Evolutionary conservation across 2,329 filamentous ascomycete genomes (phyloP).

Genomic region (Aspergillus sp.): DNA sequence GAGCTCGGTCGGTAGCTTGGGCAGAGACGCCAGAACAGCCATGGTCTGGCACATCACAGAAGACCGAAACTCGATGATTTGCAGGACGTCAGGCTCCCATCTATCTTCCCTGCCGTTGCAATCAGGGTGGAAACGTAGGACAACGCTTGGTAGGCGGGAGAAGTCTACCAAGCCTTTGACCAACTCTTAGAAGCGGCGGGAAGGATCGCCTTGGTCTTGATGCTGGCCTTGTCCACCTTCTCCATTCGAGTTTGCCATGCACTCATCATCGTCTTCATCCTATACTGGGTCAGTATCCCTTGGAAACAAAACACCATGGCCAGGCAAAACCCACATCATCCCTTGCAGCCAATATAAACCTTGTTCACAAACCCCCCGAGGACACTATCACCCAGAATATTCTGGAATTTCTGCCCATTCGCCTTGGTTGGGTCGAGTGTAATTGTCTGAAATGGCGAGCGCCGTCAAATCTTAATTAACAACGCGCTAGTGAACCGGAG

Average conservation of each 20-base stretch:
- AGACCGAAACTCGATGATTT: not conserved
- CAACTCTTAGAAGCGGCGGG: not conserved
- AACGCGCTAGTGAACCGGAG: not conserved
- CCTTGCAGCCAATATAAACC: too few relatives aligned
- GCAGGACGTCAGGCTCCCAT: not conserved
- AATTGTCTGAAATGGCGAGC: not conserved
- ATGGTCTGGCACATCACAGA: too few relatives aligned
- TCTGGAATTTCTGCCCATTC: not conserved
- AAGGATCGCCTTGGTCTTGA: too few relatives aligned
- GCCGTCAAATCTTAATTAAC: not conserved
- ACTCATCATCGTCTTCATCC: not conserved
- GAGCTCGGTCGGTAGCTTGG: conserved; percentile 3
- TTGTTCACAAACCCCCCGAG: not conserved
- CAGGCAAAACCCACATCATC: too few relatives aligned
- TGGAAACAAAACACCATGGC: too few relatives aligned
- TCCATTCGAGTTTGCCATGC: too few relatives aligned
- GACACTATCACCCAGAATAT: not conserved
- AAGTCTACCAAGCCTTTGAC: conserved; percentile 7
- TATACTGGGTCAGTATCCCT: too few relatives aligned
- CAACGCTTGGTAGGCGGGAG: conserved; percentile 9
- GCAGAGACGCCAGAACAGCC: too few relatives aligned
- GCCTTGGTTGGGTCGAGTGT: not conserved
- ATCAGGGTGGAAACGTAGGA: conserved; percentile 7
- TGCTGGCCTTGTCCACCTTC: too few relatives aligned
- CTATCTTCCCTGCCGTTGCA: conserved; percentile 1